Conservation (phyloP, 306 rosid species). For the Rubus parviflorus region DNA sequence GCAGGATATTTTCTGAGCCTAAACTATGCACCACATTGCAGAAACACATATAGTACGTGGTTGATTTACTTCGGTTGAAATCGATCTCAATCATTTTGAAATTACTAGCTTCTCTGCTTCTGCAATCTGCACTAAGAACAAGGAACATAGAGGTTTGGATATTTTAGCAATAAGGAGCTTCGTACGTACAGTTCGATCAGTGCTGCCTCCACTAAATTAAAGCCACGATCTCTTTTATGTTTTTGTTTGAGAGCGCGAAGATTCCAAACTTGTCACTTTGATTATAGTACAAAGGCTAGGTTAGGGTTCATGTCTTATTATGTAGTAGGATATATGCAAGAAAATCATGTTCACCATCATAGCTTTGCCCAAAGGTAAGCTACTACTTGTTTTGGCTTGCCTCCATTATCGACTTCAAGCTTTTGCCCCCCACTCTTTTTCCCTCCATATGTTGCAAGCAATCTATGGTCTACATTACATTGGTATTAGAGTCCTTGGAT, state of each 20-base stretch:
- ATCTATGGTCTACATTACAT: not conserved
- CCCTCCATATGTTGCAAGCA: not conserved
- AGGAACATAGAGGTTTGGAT: not conserved
- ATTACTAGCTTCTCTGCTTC: not conserved
- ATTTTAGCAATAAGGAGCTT: not conserved
- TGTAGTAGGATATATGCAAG: constrained; percentile 5
- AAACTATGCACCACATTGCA: not conserved
- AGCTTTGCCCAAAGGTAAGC: not conserved
- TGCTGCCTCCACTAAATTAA: constrained; percentile 1
- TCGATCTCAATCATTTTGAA: not conserved
- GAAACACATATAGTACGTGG: not conserved
- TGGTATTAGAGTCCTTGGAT: constrained; percentile 12
- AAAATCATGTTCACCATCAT: not conserved
- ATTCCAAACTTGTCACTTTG: constrained; percentile 12
- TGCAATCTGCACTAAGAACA: not conserved
- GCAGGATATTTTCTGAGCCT: not conserved
- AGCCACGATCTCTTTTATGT: not conserved
- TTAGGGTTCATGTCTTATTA: not conserved
- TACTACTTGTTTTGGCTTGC: not conserved
- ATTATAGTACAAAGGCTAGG: constrained; percentile 2
- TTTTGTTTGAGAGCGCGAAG: constrained; percentile 2
- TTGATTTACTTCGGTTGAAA: not conserved
- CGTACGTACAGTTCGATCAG: not conserved
- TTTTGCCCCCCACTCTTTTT: constrained; percentile 5
- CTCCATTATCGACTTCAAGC: not conserved